phyloP scores from a whole-genome alignment of 768 basidiomycete genomes.

The Pleurotus tuber-regium region DNA sequence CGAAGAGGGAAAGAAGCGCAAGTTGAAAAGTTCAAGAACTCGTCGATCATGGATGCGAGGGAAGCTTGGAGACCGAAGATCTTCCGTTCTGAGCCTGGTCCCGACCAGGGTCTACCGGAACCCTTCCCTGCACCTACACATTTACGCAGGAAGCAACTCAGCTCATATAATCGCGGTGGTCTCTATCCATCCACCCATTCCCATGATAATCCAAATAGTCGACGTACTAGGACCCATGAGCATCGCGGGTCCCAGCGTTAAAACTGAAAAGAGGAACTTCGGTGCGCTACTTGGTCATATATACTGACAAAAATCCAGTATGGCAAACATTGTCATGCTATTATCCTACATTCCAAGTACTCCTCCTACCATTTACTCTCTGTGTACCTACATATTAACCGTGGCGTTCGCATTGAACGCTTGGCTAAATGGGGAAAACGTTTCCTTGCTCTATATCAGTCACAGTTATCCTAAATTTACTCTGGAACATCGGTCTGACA shows the following conservation, averaged over 20 bases:
- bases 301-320: no score
- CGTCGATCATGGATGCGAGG: constrained; percentile 84
- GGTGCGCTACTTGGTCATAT: no score
- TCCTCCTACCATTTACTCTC: no score
- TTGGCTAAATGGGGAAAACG: no score
- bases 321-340: no score
- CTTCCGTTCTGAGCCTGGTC: constrained; percentile 71
- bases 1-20: constrained; percentile 84
- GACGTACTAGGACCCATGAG: not conserved
- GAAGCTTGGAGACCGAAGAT: constrained; percentile 84
- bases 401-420: no score
- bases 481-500: no score
- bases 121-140: constrained; percentile 85
- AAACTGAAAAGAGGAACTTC: no score
- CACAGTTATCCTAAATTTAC: no score
- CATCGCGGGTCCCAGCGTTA: not conserved
- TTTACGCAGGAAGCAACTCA: constrained; percentile 78
- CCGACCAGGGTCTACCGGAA: constrained; percentile 70
- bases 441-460: no score
- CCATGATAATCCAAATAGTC: not conserved
- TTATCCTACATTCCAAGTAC: no score
- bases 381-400: no score
- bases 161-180: constrained; percentile 72
- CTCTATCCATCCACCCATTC: constrained; percentile 39
- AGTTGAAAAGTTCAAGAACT: constrained; percentile 91